Conservation (phyloP, 805 yeast genomes). For the Pichia heedii region DNA sequence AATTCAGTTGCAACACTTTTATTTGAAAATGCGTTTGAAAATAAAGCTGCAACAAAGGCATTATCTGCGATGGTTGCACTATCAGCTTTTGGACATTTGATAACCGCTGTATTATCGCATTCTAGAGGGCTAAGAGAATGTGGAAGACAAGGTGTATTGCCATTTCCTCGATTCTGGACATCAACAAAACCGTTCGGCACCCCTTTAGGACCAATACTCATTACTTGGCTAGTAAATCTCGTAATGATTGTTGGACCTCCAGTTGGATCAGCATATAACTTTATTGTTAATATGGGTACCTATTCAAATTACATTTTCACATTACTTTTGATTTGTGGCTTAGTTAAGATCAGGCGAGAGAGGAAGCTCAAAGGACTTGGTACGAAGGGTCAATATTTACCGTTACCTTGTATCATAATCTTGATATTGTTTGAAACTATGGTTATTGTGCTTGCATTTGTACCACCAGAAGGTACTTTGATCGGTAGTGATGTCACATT, state of each 20-base stretch:
- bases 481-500: constrained; percentile 35
- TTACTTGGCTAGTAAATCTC: constrained; percentile 70
- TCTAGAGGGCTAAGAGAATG: constrained; percentile 74
- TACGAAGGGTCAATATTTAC: constrained; percentile 26
- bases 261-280: constrained; percentile 81
- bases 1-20: constrained; percentile 68
- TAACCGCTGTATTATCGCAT: constrained; percentile 73
- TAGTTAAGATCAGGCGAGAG: constrained; percentile 35
- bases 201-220: constrained; percentile 63
- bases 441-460: constrained; percentile 35
- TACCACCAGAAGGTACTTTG: constrained; percentile 33
- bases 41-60: constrained; percentile 49
- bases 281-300: constrained; percentile 68
- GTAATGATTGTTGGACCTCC: constrained; percentile 74
- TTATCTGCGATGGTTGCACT: constrained; percentile 74
- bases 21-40: constrained; percentile 63
- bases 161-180: constrained; percentile 65
- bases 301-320: constrained; percentile 77
- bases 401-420: constrained; percentile 27
- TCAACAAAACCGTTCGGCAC: constrained; percentile 63
- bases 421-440: constrained; percentile 28
- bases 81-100: constrained; percentile 73
- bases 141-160: constrained; percentile 75
- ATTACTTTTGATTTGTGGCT: constrained; percentile 52
- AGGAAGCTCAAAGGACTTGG: constrained; percentile 30